Conservation (phyloP, 768 basidiomycete species). For the Ephemerocybe angulata region DNA sequence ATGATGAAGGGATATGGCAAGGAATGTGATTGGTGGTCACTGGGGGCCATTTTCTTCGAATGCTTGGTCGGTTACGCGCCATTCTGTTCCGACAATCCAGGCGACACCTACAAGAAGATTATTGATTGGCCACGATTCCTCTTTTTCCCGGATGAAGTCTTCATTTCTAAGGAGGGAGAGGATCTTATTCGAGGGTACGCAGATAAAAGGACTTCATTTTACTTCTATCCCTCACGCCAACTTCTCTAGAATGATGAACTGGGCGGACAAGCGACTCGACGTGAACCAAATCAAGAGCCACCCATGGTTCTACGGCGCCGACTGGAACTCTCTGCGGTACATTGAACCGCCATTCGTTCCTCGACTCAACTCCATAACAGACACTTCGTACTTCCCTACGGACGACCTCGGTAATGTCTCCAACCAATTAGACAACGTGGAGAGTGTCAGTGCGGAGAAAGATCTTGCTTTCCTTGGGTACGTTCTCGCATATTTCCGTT, state of each 20-base stretch:
- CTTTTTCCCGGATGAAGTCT: conserved; percentile 92
- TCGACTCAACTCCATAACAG: conserved; percentile 84
- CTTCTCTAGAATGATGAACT: conserved; percentile 75
- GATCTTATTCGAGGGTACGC: conserved; percentile 80
- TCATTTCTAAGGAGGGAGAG: conserved; percentile 88
- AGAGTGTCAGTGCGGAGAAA: conserved; percentile 62
- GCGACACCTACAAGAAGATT: conserved; percentile 98
- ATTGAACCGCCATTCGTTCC: conserved; percentile 98
- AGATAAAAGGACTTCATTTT: conserved; percentile 3
- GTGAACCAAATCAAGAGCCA: conserved; percentile 89
- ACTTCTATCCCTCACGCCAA: neutral
- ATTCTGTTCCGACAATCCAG: conserved; percentile 95
- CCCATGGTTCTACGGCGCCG: conserved; percentile 93
- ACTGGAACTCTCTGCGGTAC: conserved; percentile 87
- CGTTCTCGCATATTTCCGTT: conserved; percentile 18
- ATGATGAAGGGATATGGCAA: conserved; percentile 95
- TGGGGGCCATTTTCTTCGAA: conserved; percentile 99
- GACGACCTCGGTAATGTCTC: conserved; percentile 80
- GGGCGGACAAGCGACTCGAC: conserved; percentile 68
- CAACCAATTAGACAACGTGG: conserved; percentile 55
- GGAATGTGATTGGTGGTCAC: conserved; percentile 99
- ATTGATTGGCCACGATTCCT: conserved; percentile 92
- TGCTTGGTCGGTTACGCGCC: conserved; percentile 97
- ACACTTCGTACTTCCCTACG: conserved; percentile 95
- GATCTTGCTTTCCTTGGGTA: conserved; percentile 67